phyloP scores from a whole-genome alignment of 2,329 filamentous ascomycete species.

The Hymenotorrendiella dingleyae region DNA sequence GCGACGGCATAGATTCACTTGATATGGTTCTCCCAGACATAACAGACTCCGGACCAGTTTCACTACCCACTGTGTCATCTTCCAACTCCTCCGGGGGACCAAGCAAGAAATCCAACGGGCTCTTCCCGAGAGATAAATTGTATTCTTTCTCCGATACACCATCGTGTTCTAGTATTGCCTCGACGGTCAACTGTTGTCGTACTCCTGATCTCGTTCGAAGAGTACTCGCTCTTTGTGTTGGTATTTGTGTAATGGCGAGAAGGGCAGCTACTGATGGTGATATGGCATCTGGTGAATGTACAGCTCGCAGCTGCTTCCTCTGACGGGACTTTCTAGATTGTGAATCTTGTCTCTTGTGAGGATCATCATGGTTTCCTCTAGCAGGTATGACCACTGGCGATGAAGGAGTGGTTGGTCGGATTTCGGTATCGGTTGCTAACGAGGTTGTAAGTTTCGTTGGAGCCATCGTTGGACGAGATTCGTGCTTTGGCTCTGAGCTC shows the following conservation, averaged over 20 bases:
- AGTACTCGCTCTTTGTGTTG: slow-evolving; percentile 34
- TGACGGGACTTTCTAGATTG: slow-evolving; percentile 19
- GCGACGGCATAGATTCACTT: slow-evolving; percentile 55
- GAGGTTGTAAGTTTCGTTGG: slow-evolving; percentile 8
- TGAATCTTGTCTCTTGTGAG: slow-evolving; percentile 18
- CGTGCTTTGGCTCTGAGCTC: neutral
- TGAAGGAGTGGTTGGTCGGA: slow-evolving; percentile 19
- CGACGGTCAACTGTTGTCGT: slow-evolving; percentile 43
- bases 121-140: slow-evolving; percentile 46
- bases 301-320: slow-evolving; percentile 31
- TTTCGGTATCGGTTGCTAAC: neutral
- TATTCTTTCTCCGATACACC: slow-evolving; percentile 48
- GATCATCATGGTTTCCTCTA: slow-evolving; percentile 18
- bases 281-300: slow-evolving; percentile 47
- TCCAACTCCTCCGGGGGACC: slow-evolving; percentile 53
- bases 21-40: slow-evolving; percentile 52
- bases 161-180: slow-evolving; percentile 49
- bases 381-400: slow-evolving; percentile 28
- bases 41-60: slow-evolving; percentile 46
- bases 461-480: slow-evolving; percentile 3
- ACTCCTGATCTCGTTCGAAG: slow-evolving; percentile 15
- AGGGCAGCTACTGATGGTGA: slow-evolving; percentile 55
- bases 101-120: slow-evolving; percentile 53
- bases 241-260: slow-evolving; percentile 57
- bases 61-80: slow-evolving; percentile 41